Evolutionary conservation across 2,329 filamentous ascomycete species (phyloP).

Genomic region (Pyrenophora graminea): DNA sequence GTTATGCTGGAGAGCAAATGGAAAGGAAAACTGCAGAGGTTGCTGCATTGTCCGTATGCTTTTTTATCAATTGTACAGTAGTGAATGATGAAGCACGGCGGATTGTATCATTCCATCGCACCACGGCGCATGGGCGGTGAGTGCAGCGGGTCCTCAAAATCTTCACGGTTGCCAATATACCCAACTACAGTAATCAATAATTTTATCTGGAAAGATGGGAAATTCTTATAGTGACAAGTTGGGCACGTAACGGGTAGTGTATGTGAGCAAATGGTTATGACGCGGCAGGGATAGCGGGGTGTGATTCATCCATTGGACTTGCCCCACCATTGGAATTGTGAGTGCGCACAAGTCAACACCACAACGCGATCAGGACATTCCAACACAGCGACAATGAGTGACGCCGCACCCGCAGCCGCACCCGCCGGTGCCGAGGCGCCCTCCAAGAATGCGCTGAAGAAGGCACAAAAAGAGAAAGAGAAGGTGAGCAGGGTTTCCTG

Average conservation of each 20-base stretch:
- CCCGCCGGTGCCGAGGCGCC: slow-evolving; percentile 31
- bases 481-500: slow-evolving; percentile 33
- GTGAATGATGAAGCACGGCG: not conserved
- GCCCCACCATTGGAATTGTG: slow-evolving; percentile 18
- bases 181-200: slow-evolving; percentile 9
- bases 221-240: not conserved
- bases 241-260: not conserved
- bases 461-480: slow-evolving; percentile 49
- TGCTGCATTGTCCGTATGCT: not conserved
- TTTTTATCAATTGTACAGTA: too few species aligned
- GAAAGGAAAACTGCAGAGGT: not conserved
- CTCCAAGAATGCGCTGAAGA: slow-evolving; percentile 50
- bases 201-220: not conserved
- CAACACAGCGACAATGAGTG: slow-evolving; percentile 34
- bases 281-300: slow-evolving; percentile 22
- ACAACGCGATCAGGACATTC: not conserved
- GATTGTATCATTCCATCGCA: slow-evolving; percentile 2
- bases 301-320: slow-evolving; percentile 17
- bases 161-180: slow-evolving; percentile 11
- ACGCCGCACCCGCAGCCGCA: slow-evolving; percentile 23
- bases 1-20: not conserved
- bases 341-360: slow-evolving; percentile 8
- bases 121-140: not conserved
- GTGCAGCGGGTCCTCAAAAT: slow-evolving; percentile 3
- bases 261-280: slow-evolving; percentile 15